Evolutionary conservation across 495 filamentous ascomycete species (phyloP).

Genomic region (Neurospora sp.): DNA sequence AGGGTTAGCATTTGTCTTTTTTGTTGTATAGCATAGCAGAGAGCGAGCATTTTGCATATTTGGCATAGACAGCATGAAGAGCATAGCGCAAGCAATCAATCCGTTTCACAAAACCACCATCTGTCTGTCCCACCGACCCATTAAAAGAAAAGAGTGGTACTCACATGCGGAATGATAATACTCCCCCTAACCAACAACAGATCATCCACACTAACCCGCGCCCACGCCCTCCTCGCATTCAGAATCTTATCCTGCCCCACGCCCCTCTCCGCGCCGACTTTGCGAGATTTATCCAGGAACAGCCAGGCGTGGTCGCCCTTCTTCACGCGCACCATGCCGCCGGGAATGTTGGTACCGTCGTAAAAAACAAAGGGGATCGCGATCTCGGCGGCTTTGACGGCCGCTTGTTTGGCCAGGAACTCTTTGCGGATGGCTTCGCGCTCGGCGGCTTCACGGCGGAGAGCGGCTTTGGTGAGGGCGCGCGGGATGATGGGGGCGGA

Average conservation of each 20-base stretch:
- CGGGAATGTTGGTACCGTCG: slow-evolving; percentile 91
- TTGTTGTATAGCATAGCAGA: background rate
- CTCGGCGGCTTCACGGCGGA: slow-evolving; percentile 71
- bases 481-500: slow-evolving; percentile 62
- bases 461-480: slow-evolving; percentile 72
- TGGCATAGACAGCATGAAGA: background rate
- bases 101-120: background rate
- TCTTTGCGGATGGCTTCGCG: slow-evolving; percentile 76
- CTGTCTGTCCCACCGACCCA: background rate
- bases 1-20: slow-evolving; percentile 9
- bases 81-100: background rate
- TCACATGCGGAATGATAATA: slow-evolving; percentile 88
- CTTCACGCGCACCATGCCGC: slow-evolving; percentile 71
- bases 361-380: slow-evolving; percentile 95
- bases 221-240: slow-evolving; percentile 74
- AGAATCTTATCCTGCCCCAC: slow-evolving; percentile 51
- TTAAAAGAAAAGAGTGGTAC: slow-evolving; percentile 19
- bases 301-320: slow-evolving; percentile 90
- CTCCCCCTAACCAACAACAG: slow-evolving; percentile 87
- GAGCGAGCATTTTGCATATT: background rate
- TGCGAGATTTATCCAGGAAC: slow-evolving; percentile 81
- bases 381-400: slow-evolving; percentile 82
- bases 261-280: slow-evolving; percentile 75
- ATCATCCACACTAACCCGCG: slow-evolving; percentile 90
- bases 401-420: slow-evolving; percentile 73